Evolutionary conservation across 2,329 filamentous ascomycete genomes (phyloP).

Genomic region (Fusarium euwallaceae): DNA sequence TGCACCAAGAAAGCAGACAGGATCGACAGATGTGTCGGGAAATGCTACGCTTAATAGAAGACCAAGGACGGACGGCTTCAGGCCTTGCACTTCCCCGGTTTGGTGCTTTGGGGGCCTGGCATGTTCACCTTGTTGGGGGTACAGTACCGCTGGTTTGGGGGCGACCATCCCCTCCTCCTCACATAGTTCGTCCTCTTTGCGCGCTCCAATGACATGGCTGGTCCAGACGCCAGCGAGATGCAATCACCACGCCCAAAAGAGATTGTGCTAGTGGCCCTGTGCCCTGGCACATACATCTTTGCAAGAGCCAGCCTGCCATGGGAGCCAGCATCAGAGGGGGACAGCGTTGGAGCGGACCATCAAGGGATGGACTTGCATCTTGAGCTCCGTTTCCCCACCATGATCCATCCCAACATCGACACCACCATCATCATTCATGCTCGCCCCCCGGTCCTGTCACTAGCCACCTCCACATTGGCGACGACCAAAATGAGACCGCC

Average conservation of each 20-base stretch:
- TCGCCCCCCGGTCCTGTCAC: constrained; percentile 47
- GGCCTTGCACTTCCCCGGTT: constrained; percentile 42
- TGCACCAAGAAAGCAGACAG: constrained; percentile 24
- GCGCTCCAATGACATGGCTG: constrained; percentile 42
- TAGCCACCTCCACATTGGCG: constrained; percentile 50
- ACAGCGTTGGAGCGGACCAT: constrained; percentile 29
- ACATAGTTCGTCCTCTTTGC: constrained; percentile 22
- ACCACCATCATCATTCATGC: constrained; percentile 49
- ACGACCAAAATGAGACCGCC: constrained; percentile 47
- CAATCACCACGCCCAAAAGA: constrained; percentile 20
- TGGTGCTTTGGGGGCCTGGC: constrained; percentile 41
- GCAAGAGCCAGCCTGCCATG: constrained; percentile 22
- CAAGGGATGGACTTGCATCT: constrained; percentile 41
- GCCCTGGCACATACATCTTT: constrained; percentile 1
- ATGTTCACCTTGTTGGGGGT: constrained; percentile 37
- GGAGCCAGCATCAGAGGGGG: constrained; percentile 38
- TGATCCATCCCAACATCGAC: constrained; percentile 46
- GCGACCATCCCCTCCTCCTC: constrained; percentile 32
- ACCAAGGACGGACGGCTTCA: constrained; percentile 32
- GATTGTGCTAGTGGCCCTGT: constrained; percentile 16
- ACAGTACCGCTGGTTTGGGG: constrained; percentile 35
- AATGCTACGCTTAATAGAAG: constrained; percentile 29
- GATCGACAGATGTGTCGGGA: constrained; percentile 40
- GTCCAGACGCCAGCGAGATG: constrained; percentile 35
- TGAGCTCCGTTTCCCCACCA: constrained; percentile 45